Evolutionary conservation across 2,329 filamentous ascomycete genomes (phyloP), one percentile per base, ranked within the genome.

Genomic region (Seiridium cupressi): DNA sequence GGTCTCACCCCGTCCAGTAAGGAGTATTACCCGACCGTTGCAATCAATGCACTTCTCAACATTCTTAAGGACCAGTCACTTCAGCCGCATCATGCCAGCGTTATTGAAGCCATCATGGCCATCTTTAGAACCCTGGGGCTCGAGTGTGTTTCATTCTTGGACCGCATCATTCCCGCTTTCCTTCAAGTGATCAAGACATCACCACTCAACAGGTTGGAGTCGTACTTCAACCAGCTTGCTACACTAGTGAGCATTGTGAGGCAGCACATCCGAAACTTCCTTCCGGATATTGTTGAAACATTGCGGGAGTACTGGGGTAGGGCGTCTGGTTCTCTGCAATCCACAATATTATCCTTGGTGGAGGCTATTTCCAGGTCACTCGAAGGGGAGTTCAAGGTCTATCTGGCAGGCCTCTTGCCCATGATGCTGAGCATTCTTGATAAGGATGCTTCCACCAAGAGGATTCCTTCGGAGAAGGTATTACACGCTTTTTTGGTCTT

Each of bases 61-160:
- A 93, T 99, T 65, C 78, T 99, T 42, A 96, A 94, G 69, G 95
- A 99, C 67, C 88, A 89, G 34, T 98, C 95, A 0, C 81, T 99
- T 4, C 86, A 89, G 10, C 91, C 96, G 69, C 94, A 97, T 68
- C 96, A 99, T 70, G 94, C 93, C 3, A 88, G 90, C 9, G 94
- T 98, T 11, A 95, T 99, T 56, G 95, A 98, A 73, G 95, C 95
- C 4, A 96, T 99, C 68, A 98, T 99, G 88, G 97, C 92, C 67
- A 99, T 99, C 61, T 99, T 99, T 77, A 91, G 95, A 67, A 99
- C 96, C 0, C 84, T 99, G 62, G 95, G 95, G 2, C 79, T 99
- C 67, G 97, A 98, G 73, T 99, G 95, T 72, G 94, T 99, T 7
- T 91, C 92, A 0, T 99, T 98, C 74, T 85, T 99, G 1, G 90